Evolutionary conservation across 73 alveolate genomes (phyloP).

Genomic region (Breviolum minutum): DNA sequence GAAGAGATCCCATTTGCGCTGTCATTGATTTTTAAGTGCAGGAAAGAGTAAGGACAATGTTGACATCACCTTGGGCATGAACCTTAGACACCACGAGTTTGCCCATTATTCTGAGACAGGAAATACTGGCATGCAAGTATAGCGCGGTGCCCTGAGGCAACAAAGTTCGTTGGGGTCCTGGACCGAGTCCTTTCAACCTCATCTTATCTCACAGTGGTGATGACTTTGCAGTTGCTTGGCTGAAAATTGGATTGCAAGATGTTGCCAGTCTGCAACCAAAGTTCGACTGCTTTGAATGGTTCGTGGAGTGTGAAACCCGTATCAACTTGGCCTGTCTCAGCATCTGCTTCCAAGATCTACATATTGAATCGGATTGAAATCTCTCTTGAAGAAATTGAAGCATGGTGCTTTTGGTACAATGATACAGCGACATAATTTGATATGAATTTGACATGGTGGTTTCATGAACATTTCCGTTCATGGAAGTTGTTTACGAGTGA

Average conservation of each 20-base stretch:
- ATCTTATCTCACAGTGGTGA: slow-evolving; percentile 96
- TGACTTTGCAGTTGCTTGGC: slow-evolving; percentile 96
- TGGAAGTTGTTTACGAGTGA: too few species aligned
- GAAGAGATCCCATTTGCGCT: not conserved
- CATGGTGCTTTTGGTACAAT: too few species aligned
- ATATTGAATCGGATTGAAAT: too few species aligned
- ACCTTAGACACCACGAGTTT: not conserved
- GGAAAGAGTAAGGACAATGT: slow-evolving; percentile 93
- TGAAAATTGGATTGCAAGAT: not conserved
- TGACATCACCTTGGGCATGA: slow-evolving; percentile 75
- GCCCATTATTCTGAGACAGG: not conserved
- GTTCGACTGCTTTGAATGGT: not conserved
- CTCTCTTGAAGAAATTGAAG: too few species aligned
- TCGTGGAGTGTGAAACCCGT: not conserved
- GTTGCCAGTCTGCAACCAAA: not conserved
- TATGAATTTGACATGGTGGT: too few species aligned
- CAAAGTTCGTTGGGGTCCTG: slow-evolving; percentile 89
- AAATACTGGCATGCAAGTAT: not conserved
- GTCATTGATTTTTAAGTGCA: not conserved
- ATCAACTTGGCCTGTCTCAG: too few species aligned
- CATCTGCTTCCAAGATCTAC: too few species aligned
- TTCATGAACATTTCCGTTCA: too few species aligned
- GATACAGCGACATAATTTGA: too few species aligned
- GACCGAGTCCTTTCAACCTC: slow-evolving; percentile 97
- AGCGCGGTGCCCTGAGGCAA: slow-evolving; percentile 9